These are phyloP conservation scores for Celoporthe dispersa DNA, from an alignment of 2,329 filamentous ascomycete species.

Conservation along the genomic window DNA sequence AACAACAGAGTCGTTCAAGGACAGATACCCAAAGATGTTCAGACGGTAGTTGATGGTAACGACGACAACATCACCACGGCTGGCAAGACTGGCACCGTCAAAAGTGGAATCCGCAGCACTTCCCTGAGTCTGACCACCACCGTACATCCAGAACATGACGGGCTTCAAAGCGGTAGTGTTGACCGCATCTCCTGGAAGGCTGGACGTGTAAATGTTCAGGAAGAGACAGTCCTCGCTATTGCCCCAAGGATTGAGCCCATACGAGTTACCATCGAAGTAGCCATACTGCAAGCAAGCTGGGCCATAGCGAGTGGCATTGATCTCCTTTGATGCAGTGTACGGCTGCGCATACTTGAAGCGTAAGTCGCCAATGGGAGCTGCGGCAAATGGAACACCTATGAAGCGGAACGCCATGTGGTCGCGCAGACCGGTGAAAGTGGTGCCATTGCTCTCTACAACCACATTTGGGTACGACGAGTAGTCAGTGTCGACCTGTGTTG, in stretches of 20 bases:
- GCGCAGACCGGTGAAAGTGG: background rate
- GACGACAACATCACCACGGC: background rate
- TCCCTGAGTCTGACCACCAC: constrained; percentile 58
- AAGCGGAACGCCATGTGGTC: background rate
- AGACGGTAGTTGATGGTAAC: background rate
- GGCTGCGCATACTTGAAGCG: background rate
- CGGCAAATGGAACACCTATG: background rate
- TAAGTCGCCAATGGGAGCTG: background rate
- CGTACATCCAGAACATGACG: constrained; percentile 42
- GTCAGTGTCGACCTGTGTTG: background rate
- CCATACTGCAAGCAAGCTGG: background rate
- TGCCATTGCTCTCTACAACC: background rate
- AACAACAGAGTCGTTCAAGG: background rate
- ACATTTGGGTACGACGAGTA: background rate
- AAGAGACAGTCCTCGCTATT: constrained; percentile 27
- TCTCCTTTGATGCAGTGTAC: constrained; percentile 5
- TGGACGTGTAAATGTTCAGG: constrained; percentile 40
- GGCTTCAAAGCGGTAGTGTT: too few species aligned
- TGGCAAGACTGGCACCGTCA: constrained; percentile 55
- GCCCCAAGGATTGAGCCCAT: constrained; percentile 7
- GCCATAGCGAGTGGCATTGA: background rate
- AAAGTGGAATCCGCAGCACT: constrained; percentile 34
- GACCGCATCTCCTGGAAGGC: constrained; percentile 35
- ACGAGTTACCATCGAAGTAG: background rate
- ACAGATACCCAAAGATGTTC: background rate